A percentile compares a stretch with the other conserved stretches of the same genome.
Evolutionary conservation across 768 basidiomycete species (phyloP).

Genomic region (Terana coerulea): DNA sequence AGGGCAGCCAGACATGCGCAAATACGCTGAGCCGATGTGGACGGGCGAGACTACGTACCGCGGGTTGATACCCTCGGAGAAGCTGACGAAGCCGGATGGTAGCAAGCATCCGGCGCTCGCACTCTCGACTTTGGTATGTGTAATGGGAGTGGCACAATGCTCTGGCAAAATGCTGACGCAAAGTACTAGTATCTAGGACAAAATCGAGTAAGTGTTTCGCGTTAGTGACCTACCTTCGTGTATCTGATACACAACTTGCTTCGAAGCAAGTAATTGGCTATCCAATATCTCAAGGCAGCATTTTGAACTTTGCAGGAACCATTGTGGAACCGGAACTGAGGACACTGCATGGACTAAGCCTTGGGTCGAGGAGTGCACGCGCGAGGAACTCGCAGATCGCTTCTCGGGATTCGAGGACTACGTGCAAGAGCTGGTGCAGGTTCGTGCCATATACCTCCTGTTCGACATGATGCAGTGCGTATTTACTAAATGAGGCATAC

Average conservation of each 20-base stretch:
- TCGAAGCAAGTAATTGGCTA: not conserved
- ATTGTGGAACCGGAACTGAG: slow-evolving; percentile 35
- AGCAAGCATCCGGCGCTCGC: slow-evolving; percentile 30
- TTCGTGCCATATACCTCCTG: not conserved
- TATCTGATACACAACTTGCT: too few species aligned
- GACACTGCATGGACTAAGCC: slow-evolving; percentile 21
- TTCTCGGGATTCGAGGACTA: slow-evolving; percentile 30
- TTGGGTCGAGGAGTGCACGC: slow-evolving; percentile 24
- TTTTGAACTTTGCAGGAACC: slow-evolving; percentile 44
- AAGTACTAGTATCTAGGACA: too few species aligned
- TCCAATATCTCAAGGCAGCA: slow-evolving; percentile 36
- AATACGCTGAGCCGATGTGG: slow-evolving; percentile 39
- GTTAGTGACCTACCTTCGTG: too few species aligned
- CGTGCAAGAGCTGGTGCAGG: slow-evolving; percentile 23
- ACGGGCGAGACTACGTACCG: slow-evolving; percentile 45
- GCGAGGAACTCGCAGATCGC: slow-evolving; percentile 23
- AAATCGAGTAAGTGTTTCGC: too few species aligned
- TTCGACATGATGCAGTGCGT: not conserved
- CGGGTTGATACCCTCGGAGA: slow-evolving; percentile 37
- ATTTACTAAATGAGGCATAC: not conserved
- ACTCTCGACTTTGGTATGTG: slow-evolving; percentile 43
- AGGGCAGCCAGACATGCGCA: slow-evolving; percentile 26
- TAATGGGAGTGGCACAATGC: too few species aligned
- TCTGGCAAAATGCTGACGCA: too few species aligned
- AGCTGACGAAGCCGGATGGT: slow-evolving; percentile 23